phyloP scores from a whole-genome alignment of 345 rosid genomes.

The Pseudoturritis turrita region DNA sequence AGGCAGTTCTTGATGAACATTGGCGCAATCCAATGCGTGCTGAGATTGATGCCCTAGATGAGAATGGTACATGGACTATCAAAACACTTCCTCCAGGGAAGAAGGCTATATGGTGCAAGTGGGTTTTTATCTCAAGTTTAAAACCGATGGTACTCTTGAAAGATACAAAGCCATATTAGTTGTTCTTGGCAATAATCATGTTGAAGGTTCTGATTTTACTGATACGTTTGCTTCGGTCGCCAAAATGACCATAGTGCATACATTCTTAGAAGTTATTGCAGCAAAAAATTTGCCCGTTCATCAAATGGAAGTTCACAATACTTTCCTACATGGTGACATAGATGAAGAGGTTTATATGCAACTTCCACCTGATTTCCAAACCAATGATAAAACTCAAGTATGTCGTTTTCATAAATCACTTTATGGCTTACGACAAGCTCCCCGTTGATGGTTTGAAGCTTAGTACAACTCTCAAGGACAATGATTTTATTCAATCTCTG shows the following conservation, averaged over 20 bases:
- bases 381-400: background rate
- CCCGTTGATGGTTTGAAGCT: background rate
- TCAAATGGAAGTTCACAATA: background rate
- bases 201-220: background rate
- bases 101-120: background rate
- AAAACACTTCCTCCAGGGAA: background rate
- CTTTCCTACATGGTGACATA: background rate
- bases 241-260: background rate
- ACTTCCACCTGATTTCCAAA: background rate
- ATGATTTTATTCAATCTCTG: background rate
- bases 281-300: background rate
- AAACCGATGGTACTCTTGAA: background rate
- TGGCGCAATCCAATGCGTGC: background rate
- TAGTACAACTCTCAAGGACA: accelerated
- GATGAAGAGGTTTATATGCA: background rate
- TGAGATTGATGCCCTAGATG: background rate
- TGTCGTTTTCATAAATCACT: background rate
- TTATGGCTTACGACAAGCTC: background rate
- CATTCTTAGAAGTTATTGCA: background rate
- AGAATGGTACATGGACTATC: background rate
- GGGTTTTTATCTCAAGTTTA: background rate
- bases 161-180: background rate
- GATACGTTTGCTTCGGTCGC: background rate
- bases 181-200: background rate
- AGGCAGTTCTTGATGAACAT: background rate